Percentiles rank a stretch among this genome's conserved stretches.
phyloP scores from a whole-genome alignment of 2,329 filamentous ascomycete species.

The Elsinoe batatas region DNA sequence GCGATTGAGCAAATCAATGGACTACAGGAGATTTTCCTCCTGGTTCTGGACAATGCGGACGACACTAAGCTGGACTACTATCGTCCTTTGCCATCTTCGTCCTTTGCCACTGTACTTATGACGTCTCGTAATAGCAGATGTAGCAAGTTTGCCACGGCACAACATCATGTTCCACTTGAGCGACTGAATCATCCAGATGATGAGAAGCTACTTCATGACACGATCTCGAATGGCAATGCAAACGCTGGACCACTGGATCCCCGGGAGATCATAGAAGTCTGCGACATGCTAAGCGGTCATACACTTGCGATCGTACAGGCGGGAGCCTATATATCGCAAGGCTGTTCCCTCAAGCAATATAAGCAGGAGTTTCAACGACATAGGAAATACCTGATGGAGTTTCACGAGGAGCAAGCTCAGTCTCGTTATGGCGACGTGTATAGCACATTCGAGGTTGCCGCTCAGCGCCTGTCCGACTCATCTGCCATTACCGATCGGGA shows the following conservation, averaged over 20 bases:
- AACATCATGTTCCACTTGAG: neutral
- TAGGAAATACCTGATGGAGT: neutral
- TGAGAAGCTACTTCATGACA: neutral
- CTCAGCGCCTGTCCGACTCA: neutral
- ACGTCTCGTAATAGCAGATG: neutral
- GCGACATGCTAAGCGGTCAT: neutral
- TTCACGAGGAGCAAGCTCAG: neutral
- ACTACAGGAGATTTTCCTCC: neutral
- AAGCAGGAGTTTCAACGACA: neutral
- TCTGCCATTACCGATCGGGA: neutral
- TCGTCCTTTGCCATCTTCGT: neutral
- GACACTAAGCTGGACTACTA: neutral
- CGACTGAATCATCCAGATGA: neutral
- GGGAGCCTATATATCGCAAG: neutral
- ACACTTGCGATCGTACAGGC: neutral
- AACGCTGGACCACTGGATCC: neutral
- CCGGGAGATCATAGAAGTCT: neutral
- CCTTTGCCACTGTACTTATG: neutral
- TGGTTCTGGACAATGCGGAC: neutral
- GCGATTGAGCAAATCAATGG: neutral
- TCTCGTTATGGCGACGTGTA: neutral
- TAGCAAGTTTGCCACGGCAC: neutral
- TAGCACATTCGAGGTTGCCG: neutral
- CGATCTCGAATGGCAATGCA: neutral
- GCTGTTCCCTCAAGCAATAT: neutral